Percentiles rank a stretch among this genome's conserved stretches.
These are phyloP conservation scores for Diaporthe citrichinensis DNA, from an alignment of 2,329 filamentous ascomycete genomes.

Conservation along the genomic window DNA sequence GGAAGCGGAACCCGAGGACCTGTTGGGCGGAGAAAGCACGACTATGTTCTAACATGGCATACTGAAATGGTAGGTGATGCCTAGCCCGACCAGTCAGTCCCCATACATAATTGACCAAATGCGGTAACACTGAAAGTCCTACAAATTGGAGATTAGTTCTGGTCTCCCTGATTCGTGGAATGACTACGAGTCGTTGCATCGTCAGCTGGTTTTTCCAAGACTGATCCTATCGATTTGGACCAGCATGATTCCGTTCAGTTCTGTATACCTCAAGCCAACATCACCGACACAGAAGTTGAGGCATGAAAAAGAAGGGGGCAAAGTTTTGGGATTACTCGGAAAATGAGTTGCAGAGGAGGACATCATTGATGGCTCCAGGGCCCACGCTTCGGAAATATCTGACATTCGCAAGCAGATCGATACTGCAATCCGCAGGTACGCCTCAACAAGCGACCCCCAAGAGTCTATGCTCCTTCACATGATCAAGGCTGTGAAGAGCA, in stretches of 20 bases:
- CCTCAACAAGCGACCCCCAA: background rate
- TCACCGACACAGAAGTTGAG: background rate
- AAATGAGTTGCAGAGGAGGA: background rate
- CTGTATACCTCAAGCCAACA: background rate
- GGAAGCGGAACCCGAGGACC: background rate
- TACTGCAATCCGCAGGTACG: background rate
- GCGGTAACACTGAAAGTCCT: background rate
- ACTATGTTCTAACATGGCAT: background rate
- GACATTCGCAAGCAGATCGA: background rate
- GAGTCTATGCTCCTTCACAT: background rate
- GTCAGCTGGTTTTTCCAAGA: background rate
- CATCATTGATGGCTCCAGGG: background rate
- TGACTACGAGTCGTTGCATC: too few relatives aligned
- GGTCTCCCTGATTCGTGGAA: too few relatives aligned
- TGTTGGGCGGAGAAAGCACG: background rate
- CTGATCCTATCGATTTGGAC: background rate
- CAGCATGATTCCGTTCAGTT: too few relatives aligned
- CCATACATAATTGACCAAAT: background rate
- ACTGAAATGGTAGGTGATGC: background rate
- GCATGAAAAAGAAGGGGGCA: background rate
- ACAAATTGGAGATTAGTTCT: too few relatives aligned
- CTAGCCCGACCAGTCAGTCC: background rate
- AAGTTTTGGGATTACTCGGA: background rate
- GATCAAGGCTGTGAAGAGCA: background rate
- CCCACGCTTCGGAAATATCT: too few relatives aligned